phyloP scores from a whole-genome alignment of 352 stramenopile species.

The Phytophthora rubi region DNA sequence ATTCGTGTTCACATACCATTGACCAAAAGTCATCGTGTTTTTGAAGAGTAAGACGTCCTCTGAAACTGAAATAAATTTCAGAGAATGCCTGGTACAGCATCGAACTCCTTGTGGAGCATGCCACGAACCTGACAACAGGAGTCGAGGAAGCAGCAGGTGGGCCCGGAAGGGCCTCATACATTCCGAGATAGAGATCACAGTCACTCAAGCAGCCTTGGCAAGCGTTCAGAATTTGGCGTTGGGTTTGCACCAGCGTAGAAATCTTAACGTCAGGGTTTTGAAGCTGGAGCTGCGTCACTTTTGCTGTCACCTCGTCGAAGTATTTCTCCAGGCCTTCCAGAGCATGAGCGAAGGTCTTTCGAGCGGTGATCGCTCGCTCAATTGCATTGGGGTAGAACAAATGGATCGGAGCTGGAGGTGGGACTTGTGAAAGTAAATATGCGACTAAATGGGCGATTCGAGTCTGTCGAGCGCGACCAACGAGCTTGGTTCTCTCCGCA shows the following conservation, averaged over 20 bases:
- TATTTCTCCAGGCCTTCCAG: slow-evolving; percentile 48
- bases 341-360: slow-evolving; percentile 57
- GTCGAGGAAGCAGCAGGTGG: slow-evolving; percentile 30
- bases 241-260: slow-evolving; percentile 65
- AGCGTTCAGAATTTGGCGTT: slow-evolving; percentile 62
- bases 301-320: slow-evolving; percentile 38
- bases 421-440: slow-evolving; percentile 20
- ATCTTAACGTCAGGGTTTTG: slow-evolving; percentile 26
- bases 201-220: slow-evolving; percentile 66
- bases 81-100: slow-evolving; percentile 57
- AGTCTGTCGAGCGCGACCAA: too few species aligned
- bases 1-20: too few species aligned
- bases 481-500: too few species aligned
- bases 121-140: slow-evolving; percentile 55
- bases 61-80: too few species aligned
- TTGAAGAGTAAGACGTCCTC: too few species aligned
- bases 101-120: slow-evolving; percentile 52
- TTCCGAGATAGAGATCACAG: slow-evolving; percentile 74
- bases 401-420: slow-evolving; percentile 3
- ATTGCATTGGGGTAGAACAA: slow-evolving; percentile 60
- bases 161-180: slow-evolving; percentile 63
- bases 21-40: too few species aligned
- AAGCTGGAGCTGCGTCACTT: slow-evolving; percentile 33
- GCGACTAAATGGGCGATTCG: slow-evolving; percentile 47
- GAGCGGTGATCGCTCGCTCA: slow-evolving; percentile 59